Conservation (phyloP, 345 rosid species). For the Toxicodendron radicans region DNA sequence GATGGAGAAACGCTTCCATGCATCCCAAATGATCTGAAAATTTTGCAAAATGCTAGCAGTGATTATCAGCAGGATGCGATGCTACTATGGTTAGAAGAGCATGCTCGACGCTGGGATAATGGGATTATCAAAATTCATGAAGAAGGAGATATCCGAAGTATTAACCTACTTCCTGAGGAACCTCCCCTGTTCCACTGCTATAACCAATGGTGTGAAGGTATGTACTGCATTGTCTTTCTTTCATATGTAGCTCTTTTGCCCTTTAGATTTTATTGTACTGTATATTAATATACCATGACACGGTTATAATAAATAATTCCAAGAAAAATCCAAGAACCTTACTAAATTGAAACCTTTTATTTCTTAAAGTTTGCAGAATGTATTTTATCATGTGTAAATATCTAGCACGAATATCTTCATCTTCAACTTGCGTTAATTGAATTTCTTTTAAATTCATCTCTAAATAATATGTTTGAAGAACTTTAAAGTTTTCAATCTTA, state of each 20-base stretch:
- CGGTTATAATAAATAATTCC: not conserved
- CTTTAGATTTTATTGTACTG: not conserved
- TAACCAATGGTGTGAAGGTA: constrained; percentile 81
- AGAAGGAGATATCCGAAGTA: constrained; percentile 38
- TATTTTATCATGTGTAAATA: not conserved
- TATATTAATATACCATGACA: not conserved
- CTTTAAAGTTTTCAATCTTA: too few relatives aligned
- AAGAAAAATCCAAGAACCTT: not conserved
- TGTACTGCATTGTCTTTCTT: constrained; percentile 9
- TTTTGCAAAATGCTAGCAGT: constrained; percentile 41
- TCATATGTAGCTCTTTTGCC: not conserved
- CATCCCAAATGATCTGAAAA: constrained; percentile 62
- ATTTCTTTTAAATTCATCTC: too few relatives aligned
- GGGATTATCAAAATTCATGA: constrained; percentile 55
- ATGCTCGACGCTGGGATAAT: constrained; percentile 52
- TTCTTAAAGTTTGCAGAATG: not conserved
- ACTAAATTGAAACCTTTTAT: not conserved
- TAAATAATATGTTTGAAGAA: too few relatives aligned
- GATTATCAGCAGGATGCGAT: constrained; percentile 73
- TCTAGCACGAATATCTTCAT: too few relatives aligned
- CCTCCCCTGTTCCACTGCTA: constrained; percentile 69
- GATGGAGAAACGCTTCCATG: constrained; percentile 73
- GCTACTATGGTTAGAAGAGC: constrained; percentile 96
- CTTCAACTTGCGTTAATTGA: too few relatives aligned
- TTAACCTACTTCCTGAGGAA: constrained; percentile 72